Conservation (phyloP, 2,329 filamentous ascomycete genomes). For the Acrocalymma vagum region DNA sequence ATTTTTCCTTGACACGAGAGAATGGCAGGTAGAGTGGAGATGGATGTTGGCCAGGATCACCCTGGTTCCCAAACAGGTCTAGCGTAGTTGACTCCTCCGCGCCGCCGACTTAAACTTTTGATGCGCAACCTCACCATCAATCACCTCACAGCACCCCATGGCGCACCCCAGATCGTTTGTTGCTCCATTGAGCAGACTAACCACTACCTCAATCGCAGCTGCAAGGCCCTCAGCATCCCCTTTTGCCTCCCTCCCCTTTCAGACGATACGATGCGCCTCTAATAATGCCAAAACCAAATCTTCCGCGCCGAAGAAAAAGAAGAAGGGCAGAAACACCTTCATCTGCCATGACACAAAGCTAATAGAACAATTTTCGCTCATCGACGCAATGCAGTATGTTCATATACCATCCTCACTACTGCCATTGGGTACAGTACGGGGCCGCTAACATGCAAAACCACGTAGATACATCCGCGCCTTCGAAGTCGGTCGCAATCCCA, state of each 20-base stretch:
- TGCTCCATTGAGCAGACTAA: conserved; percentile 42
- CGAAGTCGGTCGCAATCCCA: conserved; percentile 84
- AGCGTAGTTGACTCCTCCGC: conserved; percentile 37
- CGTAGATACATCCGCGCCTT: conserved; percentile 85
- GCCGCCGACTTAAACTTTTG: conserved; percentile 35
- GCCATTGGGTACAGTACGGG: neutral
- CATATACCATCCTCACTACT: conserved; percentile 9
- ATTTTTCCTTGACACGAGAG: too few species aligned
- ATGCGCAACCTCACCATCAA: conserved; percentile 13
- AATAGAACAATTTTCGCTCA: conserved; percentile 78
- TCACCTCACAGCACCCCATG: conserved; percentile 33
- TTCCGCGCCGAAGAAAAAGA: conserved; percentile 53
- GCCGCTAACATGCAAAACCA: neutral
- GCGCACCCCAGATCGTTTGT: conserved; percentile 42
- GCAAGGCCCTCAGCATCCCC: conserved; percentile 28
- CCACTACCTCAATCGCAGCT: conserved; percentile 26
- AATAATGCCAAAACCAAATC: too few species aligned
- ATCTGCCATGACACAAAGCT: conserved; percentile 69
- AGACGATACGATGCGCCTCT: conserved; percentile 50
- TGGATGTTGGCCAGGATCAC: too few species aligned
- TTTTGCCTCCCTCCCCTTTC: conserved; percentile 36
- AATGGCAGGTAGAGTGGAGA: too few species aligned
- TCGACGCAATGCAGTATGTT: conserved; percentile 88
- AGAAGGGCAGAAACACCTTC: conserved; percentile 73
- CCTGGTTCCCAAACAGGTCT: too few species aligned